Conservation (phyloP, 306 rosid genomes). For the Alnus rubra region DNA sequence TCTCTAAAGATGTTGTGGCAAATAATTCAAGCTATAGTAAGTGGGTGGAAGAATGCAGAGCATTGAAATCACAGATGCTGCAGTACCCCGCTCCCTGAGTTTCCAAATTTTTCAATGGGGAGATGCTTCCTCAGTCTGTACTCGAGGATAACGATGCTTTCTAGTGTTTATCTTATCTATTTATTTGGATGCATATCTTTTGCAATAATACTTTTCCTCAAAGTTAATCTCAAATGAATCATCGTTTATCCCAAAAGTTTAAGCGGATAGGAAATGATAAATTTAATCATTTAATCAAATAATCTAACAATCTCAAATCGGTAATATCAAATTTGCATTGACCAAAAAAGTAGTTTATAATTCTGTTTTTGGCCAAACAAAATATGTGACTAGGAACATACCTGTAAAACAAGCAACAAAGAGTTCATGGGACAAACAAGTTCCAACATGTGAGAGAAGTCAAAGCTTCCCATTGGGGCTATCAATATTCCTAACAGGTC, state of each 20-base stretch:
- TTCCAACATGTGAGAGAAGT: conserved; percentile 11
- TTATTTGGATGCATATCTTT: neutral
- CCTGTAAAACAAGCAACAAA: neutral
- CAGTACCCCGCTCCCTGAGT: conserved; percentile 24
- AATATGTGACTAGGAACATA: neutral
- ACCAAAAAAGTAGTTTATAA: conserved; percentile 9
- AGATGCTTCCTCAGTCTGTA: conserved; percentile 30
- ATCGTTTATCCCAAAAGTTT: no score
- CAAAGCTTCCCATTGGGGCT: conserved; percentile 53
- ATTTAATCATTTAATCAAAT: neutral
- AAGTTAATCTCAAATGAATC: no score
- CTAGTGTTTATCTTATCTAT: neutral
- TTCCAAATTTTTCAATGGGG: conserved; percentile 36
- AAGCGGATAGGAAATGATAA: no score
- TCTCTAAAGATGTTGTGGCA: conserved; percentile 70
- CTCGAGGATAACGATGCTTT: neutral
- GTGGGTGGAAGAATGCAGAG: conserved; percentile 54
- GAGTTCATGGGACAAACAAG: neutral
- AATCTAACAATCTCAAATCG: neutral
- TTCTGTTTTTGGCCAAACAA: neutral
- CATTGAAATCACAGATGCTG: conserved; percentile 39
- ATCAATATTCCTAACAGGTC: conserved; percentile 80
- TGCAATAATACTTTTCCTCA: neutral
- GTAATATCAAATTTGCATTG: conserved; percentile 4
- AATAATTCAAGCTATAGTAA: conserved; percentile 71